Conservation (phyloP, 306 rosid species). For the Fragaria ananassa region DNA sequence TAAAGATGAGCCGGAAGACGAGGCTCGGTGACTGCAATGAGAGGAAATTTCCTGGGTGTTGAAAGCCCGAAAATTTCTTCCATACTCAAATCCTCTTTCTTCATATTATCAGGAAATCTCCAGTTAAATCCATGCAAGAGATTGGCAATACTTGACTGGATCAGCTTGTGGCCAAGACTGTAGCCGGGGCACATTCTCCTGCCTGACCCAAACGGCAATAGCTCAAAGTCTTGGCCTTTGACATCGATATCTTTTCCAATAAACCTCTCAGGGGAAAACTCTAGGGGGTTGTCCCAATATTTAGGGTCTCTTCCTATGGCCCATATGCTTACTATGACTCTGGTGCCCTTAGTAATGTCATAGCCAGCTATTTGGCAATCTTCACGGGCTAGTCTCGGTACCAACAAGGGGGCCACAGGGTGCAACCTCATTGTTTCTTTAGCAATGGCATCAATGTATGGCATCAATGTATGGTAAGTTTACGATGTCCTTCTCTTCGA, state of each 20-base stretch:
- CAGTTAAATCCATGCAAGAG: slow-evolving; percentile 76
- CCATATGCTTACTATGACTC: slow-evolving; percentile 48
- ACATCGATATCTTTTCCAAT: slow-evolving; percentile 47
- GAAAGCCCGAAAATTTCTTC: slow-evolving; percentile 68
- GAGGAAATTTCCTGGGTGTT: slow-evolving; percentile 52
- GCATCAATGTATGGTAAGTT: slow-evolving; percentile 54
- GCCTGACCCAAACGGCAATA: slow-evolving; percentile 81
- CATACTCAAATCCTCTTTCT: slow-evolving; percentile 60
- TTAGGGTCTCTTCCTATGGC: slow-evolving; percentile 58
- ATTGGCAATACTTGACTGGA: slow-evolving; percentile 67
- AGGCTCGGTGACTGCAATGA: slow-evolving; percentile 42
- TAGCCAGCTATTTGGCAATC: slow-evolving; percentile 49
- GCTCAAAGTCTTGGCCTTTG: slow-evolving; percentile 62
- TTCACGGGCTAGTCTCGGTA: slow-evolving; percentile 45
- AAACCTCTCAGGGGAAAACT: slow-evolving; percentile 71
- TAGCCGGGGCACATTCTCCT: slow-evolving; percentile 91
- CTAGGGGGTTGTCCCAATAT: slow-evolving; percentile 59
- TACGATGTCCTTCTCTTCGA: slow-evolving; percentile 66
- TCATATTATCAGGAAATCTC: slow-evolving; percentile 41
- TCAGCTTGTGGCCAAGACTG: slow-evolving; percentile 65
- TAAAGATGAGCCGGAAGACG: slow-evolving; percentile 59
- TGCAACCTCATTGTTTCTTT: slow-evolving; percentile 80
- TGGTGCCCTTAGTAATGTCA: slow-evolving; percentile 67
- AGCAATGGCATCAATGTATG: slow-evolving; percentile 47
- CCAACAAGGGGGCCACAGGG: slow-evolving; percentile 79